Base-by-base conservation (phyloP, 257 asterid species). In the Solanum stenotomum region DNA sequence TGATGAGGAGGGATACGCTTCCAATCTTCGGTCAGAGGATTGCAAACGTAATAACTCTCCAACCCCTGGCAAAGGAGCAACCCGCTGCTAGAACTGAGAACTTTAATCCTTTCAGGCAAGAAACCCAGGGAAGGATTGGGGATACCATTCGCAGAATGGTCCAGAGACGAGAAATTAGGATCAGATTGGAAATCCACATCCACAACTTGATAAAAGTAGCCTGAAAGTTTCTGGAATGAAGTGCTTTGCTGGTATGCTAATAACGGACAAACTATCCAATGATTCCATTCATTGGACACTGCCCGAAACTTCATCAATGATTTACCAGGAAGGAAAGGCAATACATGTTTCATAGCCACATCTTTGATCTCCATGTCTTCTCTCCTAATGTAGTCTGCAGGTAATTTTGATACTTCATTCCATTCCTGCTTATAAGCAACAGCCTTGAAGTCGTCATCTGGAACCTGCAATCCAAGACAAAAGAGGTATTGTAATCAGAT, bases 281-380 rank as follows among this genome's bases (percentile, higher is more conserved):
- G 56, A 70, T 91, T 88, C 95, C 94, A 93, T 63, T 90, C 93
- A 84, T 84, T 91, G 9, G 95, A 91, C 23, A 93, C 95, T 4
- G 87, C 46, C 56, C 74, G 72, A 92, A 91, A 93, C 65, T 87
- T 78, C 37, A 33, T 2, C 0, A 92, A 92, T 85, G 90, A 7
- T 87, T 93, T 93, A 2, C 95, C 95, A 10, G 96, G 94, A 35
- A 93, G 95, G 38, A 78, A 83, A 27, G 91, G 96, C 59, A 93
- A 91, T 72, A 89, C 87, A 76, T 37, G 61, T 0, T 72, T 83
- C 33, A 84, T 87, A 5, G 90, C 92, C 8, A 88, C 29, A n/a
- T 89, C 90, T 76, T 90, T 87, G 16, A 93, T 82, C 70, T 87
- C 38, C 93, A 61, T 71, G 40, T 35, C 20, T 49, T 20, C 33